Evolutionary conservation across 768 basidiomycete species (phyloP).

Genomic region (Paxillus ammoniavirescens): DNA sequence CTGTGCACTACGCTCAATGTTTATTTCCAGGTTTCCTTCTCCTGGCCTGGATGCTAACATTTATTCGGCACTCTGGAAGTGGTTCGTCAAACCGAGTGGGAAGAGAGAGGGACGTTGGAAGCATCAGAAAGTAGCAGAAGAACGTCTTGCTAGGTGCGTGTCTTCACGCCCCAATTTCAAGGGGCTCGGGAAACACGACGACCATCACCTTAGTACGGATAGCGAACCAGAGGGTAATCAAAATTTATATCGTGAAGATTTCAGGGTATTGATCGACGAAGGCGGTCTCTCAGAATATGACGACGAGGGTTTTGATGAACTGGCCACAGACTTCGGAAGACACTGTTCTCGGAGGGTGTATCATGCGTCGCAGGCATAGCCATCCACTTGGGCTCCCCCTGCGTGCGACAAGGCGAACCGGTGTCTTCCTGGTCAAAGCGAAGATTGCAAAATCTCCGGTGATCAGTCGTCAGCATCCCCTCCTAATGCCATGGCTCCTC

Average conservation of each 20-base stretch:
- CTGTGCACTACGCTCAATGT: conserved; percentile 46
- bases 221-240: conserved; percentile 31
- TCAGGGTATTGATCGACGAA: conserved; percentile 37
- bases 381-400: not conserved
- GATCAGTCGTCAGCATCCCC: conserved; percentile 3
- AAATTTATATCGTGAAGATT: conserved; percentile 42
- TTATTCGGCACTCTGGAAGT: conserved; percentile 41
- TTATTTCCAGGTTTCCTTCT: conserved; percentile 46
- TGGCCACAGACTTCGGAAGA: conserved; percentile 26
- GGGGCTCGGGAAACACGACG: conserved; percentile 4
- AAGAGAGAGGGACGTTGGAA: conserved; percentile 31
- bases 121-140: conserved; percentile 31
- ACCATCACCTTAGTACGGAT: conserved; percentile 14
- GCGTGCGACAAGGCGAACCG: not conserved
- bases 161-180: conserved; percentile 16
- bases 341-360: conserved; percentile 25
- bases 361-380: conserved; percentile 6
- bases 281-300: conserved; percentile 24
- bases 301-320: conserved; percentile 33
- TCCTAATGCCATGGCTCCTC: not conserved
- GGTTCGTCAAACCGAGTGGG: conserved; percentile 44
- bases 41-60: conserved; percentile 41
- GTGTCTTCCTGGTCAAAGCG: conserved; percentile 2
- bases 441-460: conserved; percentile 15
- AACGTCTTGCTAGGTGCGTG: conserved; percentile 25